Evolutionary conservation across 2,329 filamentous ascomycete species (phyloP).

Genomic region (Cylindrodendrum hubeiense): DNA sequence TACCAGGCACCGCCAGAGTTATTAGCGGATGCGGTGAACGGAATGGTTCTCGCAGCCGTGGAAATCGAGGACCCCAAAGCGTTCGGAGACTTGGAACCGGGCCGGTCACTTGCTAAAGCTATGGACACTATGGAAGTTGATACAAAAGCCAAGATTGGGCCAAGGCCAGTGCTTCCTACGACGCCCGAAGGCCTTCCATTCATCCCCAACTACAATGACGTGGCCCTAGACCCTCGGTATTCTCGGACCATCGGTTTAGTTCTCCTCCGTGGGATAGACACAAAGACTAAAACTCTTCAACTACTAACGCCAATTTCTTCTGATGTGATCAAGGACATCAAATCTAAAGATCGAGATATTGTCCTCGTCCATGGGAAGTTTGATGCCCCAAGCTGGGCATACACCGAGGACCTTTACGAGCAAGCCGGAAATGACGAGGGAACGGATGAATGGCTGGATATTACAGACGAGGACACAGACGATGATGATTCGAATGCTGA

Average conservation of each 20-base stretch:
- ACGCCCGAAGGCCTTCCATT: slow-evolving; percentile 70
- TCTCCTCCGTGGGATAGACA: slow-evolving; percentile 78
- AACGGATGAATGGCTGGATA: slow-evolving; percentile 45
- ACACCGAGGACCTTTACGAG: slow-evolving; percentile 71
- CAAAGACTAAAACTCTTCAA: slow-evolving; percentile 65
- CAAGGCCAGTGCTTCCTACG: slow-evolving; percentile 23
- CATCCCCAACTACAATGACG: slow-evolving; percentile 66
- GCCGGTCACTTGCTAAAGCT: slow-evolving; percentile 3
- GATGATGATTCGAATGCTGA: slow-evolving; percentile 49
- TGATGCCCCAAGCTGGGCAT: slow-evolving; percentile 77
- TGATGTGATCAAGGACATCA: slow-evolving; percentile 54
- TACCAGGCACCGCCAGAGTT: slow-evolving; percentile 70
- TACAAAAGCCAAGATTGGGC: neutral
- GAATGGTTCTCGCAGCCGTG: slow-evolving; percentile 76
- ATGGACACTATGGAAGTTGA: slow-evolving; percentile 37
- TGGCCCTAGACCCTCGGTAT: slow-evolving; percentile 69
- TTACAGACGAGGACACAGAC: slow-evolving; percentile 51
- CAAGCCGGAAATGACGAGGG: slow-evolving; percentile 48
- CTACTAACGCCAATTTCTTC: slow-evolving; percentile 71
- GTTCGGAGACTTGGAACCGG: slow-evolving; percentile 52
- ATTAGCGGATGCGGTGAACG: slow-evolving; percentile 75
- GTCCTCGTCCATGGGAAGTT: slow-evolving; percentile 77
- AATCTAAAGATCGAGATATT: slow-evolving; percentile 59
- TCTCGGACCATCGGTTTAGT: slow-evolving; percentile 73
- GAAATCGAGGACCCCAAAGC: slow-evolving; percentile 67